These are phyloP conservation scores for Cytospora schulzeri DNA, from an alignment of 2,329 filamentous ascomycete species.

Conservation along the genomic window DNA sequence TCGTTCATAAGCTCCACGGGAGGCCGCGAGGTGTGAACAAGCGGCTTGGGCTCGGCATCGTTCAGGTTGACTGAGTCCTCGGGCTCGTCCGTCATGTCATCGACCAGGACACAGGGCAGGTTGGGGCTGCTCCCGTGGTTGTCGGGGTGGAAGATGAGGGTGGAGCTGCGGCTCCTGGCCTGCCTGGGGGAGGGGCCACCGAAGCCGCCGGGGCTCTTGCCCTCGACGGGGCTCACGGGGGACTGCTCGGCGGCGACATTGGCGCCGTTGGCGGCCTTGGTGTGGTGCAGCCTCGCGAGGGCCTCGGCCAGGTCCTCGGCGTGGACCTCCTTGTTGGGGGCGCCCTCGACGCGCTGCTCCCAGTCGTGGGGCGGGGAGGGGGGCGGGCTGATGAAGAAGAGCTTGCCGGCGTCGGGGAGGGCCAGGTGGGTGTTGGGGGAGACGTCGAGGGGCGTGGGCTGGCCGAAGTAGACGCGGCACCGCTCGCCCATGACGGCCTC, in stretches of 20 bases:
- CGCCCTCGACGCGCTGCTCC: conserved; percentile 69
- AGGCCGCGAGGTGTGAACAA: conserved; percentile 63
- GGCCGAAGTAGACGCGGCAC: conserved; percentile 70
- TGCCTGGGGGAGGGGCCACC: conserved; percentile 28
- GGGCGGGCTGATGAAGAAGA: conserved; percentile 73
- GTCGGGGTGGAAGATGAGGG: conserved; percentile 66
- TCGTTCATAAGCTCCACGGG: conserved; percentile 66
- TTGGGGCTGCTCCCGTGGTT: conserved; percentile 56
- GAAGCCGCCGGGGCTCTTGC: conserved; percentile 30
- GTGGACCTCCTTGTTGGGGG: conserved; percentile 70
- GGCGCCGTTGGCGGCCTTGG: conserved; percentile 31
- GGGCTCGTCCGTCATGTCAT: conserved; percentile 65
- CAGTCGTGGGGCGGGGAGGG: conserved; percentile 69
- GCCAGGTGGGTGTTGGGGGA: conserved; percentile 57
- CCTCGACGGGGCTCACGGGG: conserved; percentile 35
- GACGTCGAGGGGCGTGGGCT: conserved; percentile 58
- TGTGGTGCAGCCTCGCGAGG: conserved; percentile 61
- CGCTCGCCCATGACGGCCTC: conserved; percentile 71
- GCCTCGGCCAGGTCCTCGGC: conserved; percentile 70
- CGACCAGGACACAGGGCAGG: conserved; percentile 66
- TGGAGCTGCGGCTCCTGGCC: conserved; percentile 61
- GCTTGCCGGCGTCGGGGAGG: conserved; percentile 69
- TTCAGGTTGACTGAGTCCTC: conserved; percentile 47
- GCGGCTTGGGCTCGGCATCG: conserved; percentile 46
- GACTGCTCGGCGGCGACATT: conserved; percentile 32